Evolutionary conservation across 345 rosid genomes (phyloP).

Genomic region (Lenwebbia sp.): DNA sequence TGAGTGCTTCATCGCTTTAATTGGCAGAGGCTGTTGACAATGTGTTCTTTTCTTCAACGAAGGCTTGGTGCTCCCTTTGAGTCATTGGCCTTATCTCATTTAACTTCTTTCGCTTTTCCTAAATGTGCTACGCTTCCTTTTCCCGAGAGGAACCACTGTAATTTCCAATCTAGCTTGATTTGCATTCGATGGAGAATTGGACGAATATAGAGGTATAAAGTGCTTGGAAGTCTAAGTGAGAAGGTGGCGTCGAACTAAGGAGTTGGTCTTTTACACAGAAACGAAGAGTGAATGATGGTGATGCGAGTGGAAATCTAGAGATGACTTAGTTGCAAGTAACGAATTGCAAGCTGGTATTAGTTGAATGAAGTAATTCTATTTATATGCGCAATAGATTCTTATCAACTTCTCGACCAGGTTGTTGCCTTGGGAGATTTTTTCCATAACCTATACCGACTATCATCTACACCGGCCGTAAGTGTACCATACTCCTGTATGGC

Average conservation of each 20-base stretch:
- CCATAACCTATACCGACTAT: not conserved
- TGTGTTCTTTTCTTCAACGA: not conserved
- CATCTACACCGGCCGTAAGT: not conserved
- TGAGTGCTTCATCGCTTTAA: constrained; percentile 84
- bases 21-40: constrained; percentile 87
- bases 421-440: not conserved
- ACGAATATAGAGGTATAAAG: not conserved
- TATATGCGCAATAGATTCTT: not conserved
- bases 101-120: not conserved
- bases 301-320: not conserved
- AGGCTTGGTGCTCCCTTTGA: too few species aligned
- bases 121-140: not conserved
- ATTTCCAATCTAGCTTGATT: not conserved
- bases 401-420: not conserved
- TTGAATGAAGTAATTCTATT: not conserved
- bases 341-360: not conserved
- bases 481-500: not conserved
- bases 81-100: too few species aligned
- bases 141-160: not conserved
- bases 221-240: not conserved
- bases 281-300: not conserved
- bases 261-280: not conserved
- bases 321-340: not conserved
- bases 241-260: not conserved
- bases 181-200: not conserved